Conservation (phyloP, 306 rosid genomes). For the Lithocarpus polystachyus region DNA sequence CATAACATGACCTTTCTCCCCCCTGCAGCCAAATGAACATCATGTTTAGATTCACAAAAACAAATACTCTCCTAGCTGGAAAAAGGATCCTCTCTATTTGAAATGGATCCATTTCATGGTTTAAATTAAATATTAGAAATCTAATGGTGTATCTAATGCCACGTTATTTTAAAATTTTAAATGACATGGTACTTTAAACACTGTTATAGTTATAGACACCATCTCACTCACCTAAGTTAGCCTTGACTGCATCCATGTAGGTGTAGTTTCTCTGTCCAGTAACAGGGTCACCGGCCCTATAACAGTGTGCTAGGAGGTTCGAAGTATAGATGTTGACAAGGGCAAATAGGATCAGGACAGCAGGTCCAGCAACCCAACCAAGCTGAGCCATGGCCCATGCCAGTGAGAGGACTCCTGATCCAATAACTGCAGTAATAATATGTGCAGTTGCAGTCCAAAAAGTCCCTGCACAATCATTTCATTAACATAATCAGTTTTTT, state of each 20-base stretch:
- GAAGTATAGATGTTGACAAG: constrained; percentile 62
- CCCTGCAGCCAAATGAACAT: constrained; percentile 39
- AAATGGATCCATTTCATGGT: no score
- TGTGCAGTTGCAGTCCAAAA: constrained; percentile 74
- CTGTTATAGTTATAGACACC: not conserved
- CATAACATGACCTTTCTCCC: constrained; percentile 60
- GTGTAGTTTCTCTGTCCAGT: constrained; percentile 73
- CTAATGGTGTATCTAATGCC: no score
- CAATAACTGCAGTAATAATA: constrained; percentile 74
- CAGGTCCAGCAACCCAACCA: constrained; percentile 74
- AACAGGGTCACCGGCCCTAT: constrained; percentile 47
- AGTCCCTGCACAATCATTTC: constrained; percentile 42
- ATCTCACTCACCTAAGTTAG: constrained; percentile 52
- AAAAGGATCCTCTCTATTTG: no score
- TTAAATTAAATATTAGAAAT: no score
- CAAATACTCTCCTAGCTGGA: not conserved
- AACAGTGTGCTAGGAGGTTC: constrained; percentile 55
- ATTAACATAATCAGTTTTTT: not conserved
- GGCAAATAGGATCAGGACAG: constrained; percentile 54
- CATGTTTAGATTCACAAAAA: not conserved
- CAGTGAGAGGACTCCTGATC: constrained; percentile 70
- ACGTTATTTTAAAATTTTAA: no score
- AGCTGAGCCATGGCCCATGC: constrained; percentile 86
- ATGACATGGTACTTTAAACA: no score
- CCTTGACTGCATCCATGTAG: constrained; percentile 71